Evolutionary conservation across 306 rosid genomes (phyloP).

Genomic region (Fragaria nilgerrensis): DNA sequence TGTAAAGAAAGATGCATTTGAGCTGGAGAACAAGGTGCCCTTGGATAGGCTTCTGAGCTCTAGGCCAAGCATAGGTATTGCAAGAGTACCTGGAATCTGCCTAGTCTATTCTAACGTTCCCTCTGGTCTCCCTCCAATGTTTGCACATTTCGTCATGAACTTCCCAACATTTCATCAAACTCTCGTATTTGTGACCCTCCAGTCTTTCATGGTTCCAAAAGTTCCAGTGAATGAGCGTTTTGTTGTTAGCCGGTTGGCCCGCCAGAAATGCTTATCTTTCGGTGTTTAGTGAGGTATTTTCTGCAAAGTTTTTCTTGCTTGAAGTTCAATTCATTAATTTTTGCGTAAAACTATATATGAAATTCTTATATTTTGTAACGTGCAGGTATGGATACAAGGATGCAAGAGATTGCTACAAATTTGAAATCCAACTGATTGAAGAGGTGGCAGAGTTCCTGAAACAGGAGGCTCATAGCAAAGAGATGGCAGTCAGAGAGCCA

Average conservation of each 20-base stretch:
- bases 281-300: slow-evolving; percentile 22
- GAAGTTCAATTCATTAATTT: not conserved
- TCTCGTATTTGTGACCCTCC: slow-evolving; percentile 29
- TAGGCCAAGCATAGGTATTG: slow-evolving; percentile 24
- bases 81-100: slow-evolving; percentile 33
- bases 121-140: slow-evolving; percentile 29
- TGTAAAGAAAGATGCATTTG: slow-evolving; percentile 24
- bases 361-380: not conserved
- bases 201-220: slow-evolving; percentile 22
- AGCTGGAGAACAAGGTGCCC: slow-evolving; percentile 28
- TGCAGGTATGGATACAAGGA: slow-evolving; percentile 30
- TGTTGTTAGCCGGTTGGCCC: slow-evolving; percentile 15
- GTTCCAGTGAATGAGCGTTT: slow-evolving; percentile 21
- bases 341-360: not conserved
- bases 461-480: slow-evolving; percentile 2
- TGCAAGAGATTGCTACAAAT: slow-evolving; percentile 14
- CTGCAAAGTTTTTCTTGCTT: not conserved
- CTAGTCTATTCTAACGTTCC: slow-evolving; percentile 27
- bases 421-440: slow-evolving; percentile 16
- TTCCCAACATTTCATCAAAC: slow-evolving; percentile 32
- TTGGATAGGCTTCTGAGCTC: slow-evolving; percentile 24
- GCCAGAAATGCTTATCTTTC: slow-evolving; percentile 5
- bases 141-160: slow-evolving; percentile 31
- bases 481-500: slow-evolving; percentile 1
- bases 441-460: slow-evolving; percentile 21